These are phyloP conservation scores for Xylaria acuta DNA, from an alignment of 495 filamentous ascomycete genomes.

Conservation along the genomic window DNA sequence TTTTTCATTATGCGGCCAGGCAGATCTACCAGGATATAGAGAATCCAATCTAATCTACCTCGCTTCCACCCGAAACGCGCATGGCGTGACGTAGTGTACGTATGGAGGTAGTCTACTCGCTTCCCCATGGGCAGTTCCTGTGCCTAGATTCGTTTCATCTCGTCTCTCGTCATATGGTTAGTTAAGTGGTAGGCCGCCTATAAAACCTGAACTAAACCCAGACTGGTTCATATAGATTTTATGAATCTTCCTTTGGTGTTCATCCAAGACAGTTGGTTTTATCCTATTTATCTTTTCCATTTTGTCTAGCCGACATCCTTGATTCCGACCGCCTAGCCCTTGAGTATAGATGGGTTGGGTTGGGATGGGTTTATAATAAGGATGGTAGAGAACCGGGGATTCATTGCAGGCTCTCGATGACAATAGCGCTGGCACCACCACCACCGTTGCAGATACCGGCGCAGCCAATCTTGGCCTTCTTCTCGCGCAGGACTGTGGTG, in stretches of 20 bases:
- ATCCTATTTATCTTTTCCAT: background rate
- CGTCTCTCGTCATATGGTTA: conserved; percentile 5
- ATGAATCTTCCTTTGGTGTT: background rate
- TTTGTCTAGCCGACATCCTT: conserved; percentile 14
- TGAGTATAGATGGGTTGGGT: conserved; percentile 16
- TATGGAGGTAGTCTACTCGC: background rate
- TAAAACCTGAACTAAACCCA: background rate
- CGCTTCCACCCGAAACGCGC: background rate
- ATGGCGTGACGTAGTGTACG: background rate
- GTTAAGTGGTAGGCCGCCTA: background rate
- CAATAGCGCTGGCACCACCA: conserved; percentile 88
- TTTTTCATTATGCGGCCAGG: background rate
- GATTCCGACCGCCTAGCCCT: background rate
- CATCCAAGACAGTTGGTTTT: background rate
- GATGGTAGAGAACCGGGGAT: conserved; percentile 13
- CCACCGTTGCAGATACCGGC: conserved; percentile 98
- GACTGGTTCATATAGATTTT: background rate
- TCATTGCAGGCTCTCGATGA: conserved; percentile 75
- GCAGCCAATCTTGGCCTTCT: conserved; percentile 89
- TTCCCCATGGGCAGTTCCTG: background rate
- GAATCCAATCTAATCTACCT: background rate
- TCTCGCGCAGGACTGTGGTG: conserved; percentile 84
- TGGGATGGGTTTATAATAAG: conserved; percentile 12
- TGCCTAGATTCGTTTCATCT: conserved; percentile 4
- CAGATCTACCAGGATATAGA: background rate